Conservation (phyloP, 2,329 filamentous ascomycete genomes). For the Diplodia intermedia region DNA sequence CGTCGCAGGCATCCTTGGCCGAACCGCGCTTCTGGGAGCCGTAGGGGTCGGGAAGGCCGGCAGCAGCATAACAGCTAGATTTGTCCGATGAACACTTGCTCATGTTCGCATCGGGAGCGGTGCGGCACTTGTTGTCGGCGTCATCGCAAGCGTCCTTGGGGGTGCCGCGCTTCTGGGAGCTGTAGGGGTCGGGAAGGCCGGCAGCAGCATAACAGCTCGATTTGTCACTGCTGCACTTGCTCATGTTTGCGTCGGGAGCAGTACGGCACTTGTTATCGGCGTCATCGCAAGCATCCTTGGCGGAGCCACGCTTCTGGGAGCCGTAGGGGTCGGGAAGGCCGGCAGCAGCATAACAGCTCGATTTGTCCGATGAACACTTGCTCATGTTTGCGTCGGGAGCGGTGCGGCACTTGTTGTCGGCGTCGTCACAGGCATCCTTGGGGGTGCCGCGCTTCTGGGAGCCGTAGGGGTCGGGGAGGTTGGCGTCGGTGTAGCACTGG, state of each 20-base stretch:
- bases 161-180: slow-evolving; percentile 5
- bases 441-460: background rate
- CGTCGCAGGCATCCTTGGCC: background rate
- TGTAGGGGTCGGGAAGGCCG: slow-evolving; percentile 20
- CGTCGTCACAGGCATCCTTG: slow-evolving; percentile 13
- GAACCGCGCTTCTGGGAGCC: background rate
- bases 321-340: slow-evolving; percentile 22
- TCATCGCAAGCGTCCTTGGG: slow-evolving; percentile 3
- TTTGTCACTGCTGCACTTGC: slow-evolving; percentile 2
- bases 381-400: slow-evolving; percentile 10
- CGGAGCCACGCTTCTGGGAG: background rate
- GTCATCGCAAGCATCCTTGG: background rate
- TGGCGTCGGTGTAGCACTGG: background rate
- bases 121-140: slow-evolving; percentile 7
- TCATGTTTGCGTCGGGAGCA: slow-evolving; percentile 20
- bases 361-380: background rate
- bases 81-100: background rate
- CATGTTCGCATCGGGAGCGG: slow-evolving; percentile 14
- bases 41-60: slow-evolving; percentile 22
- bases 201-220: background rate
- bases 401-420: slow-evolving; percentile 8
- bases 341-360: background rate
- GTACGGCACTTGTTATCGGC: slow-evolving; percentile 7
- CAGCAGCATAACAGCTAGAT: background rate
- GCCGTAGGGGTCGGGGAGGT: slow-evolving; percentile 22